Evolutionary conservation across 116 monocot species (phyloP).

Genomic region (Dioscorea cayenensis): DNA sequence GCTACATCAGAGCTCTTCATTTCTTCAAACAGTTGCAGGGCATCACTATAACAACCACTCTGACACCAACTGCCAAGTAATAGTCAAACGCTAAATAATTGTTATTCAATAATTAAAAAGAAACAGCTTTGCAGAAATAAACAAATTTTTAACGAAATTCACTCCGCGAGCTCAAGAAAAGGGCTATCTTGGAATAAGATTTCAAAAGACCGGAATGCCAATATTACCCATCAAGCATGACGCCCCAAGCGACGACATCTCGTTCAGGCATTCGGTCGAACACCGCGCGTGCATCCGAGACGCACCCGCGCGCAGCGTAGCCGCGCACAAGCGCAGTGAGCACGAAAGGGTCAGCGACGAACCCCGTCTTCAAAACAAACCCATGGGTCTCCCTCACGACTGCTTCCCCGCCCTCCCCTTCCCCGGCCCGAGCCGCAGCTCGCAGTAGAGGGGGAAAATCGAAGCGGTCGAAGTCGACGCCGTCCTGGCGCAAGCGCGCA

Average conservation of each 20-base stretch:
- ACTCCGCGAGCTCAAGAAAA: too few species aligned
- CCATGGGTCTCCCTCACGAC: constrained; percentile 42
- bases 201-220: too few species aligned
- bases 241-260: constrained; percentile 68
- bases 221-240: constrained; percentile 63
- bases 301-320: constrained; percentile 20
- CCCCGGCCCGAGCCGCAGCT: constrained; percentile 12
- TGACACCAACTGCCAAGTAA: constrained; percentile 48
- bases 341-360: constrained; percentile 50
- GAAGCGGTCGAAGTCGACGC: constrained; percentile 31
- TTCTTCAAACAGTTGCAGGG: constrained; percentile 49
- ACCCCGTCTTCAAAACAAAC: constrained; percentile 34
- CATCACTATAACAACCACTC: constrained; percentile 40
- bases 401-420: background rate
- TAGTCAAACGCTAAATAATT: too few species aligned
- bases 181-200: background rate
- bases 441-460: constrained; percentile 41
- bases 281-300: constrained; percentile 44
- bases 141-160: too few species aligned
- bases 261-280: constrained; percentile 56
- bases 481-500: constrained; percentile 24
- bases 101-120: background rate
- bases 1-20: constrained; percentile 34
- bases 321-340: constrained; percentile 46
- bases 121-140: background rate